Evolutionary conservation across 345 rosid species (phyloP), one percentile per base, ranked within the genome.

Genomic region (Eucalyptus curtisii): DNA sequence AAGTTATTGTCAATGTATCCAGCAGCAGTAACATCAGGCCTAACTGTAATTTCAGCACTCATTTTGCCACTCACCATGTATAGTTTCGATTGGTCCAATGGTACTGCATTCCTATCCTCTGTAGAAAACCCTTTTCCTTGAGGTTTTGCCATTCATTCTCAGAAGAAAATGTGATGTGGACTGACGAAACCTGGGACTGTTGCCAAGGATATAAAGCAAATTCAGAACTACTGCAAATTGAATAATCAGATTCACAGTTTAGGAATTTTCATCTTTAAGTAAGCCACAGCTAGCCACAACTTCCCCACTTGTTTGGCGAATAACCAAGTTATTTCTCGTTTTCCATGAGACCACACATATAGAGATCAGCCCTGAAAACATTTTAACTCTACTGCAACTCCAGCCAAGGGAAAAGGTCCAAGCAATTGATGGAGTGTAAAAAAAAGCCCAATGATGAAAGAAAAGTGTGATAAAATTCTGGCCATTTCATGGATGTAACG

Each of bases 81-180:
- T 97, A 97, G 91, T 94, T 96, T 88, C 92, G 97, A 87, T 97
- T 97, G 86, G 90, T 92, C 99, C 99, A 97, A 90, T 97, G 99
- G 42, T 97, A 97, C 90, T 97, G 99, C 99, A 97, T 96, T 80
- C 99, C 99, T 86, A 94, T 93, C 92, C 99, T 95, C 92, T 93
- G 98, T 22, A 95, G 89, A 89, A 97, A 97, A 80, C 99, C 99
- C 87, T 94, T 92, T 57, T 94, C 95, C 88, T 90, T 94, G 90
- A 95, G 88, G 92, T 89, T 92, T 80, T 90, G 85, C 98, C 99
- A 97, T 91, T 97, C 98, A 24, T 90, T 88, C 92, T 96, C 98
- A 86, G 97, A 94, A 15, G 97, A 91, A 90, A 97, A 97, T 88
- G 99, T 96, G 49, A 97, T 91, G 87, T 97, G 99, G 85, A 97